Conservation (phyloP, 2,329 filamentous ascomycete genomes). For the Dactylellina drechsleri region DNA sequence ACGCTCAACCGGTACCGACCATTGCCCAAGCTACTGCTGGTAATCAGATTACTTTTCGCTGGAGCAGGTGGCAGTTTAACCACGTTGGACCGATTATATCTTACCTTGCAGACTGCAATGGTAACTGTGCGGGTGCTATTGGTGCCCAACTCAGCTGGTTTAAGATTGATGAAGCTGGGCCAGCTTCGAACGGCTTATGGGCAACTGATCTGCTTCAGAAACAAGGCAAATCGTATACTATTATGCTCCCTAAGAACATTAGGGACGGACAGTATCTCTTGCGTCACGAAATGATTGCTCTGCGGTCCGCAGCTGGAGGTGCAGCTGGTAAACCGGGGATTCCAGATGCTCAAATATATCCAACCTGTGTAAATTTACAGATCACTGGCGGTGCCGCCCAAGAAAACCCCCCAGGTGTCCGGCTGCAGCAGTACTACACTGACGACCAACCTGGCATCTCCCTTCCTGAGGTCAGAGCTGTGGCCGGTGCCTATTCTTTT, state of each 20-base stretch:
- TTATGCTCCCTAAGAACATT: conserved; percentile 29
- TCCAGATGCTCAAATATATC: too few relatives aligned
- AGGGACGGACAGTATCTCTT: conserved; percentile 33
- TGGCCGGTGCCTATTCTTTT: conserved; percentile 6
- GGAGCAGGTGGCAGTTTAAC: conserved; percentile 31
- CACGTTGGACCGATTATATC: conserved; percentile 19
- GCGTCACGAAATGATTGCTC: conserved; percentile 23
- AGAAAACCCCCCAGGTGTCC: conserved; percentile 12
- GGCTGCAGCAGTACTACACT: conserved; percentile 9
- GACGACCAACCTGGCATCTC: conserved; percentile 2
- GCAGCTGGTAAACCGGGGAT: too few relatives aligned
- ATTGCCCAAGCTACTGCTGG: conserved; percentile 20
- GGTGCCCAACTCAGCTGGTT: conserved; percentile 14
- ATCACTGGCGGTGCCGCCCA: conserved; percentile 16
- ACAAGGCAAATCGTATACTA: conserved; percentile 23
- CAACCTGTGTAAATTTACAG: conserved; percentile 24
- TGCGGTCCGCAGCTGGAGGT: not conserved
- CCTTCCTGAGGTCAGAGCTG: not conserved
- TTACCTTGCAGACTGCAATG: conserved; percentile 21
- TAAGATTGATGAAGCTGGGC: too few relatives aligned
- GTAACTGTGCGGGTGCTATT: conserved; percentile 13
- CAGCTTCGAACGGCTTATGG: conserved; percentile 6
- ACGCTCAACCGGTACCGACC: conserved; percentile 13
- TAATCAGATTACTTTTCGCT: conserved; percentile 20
- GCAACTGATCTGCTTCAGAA: conserved; percentile 20